Base-by-base conservation (phyloP, 129 eudicot genomes). In the Ambrosia artemisiifolia region DNA sequence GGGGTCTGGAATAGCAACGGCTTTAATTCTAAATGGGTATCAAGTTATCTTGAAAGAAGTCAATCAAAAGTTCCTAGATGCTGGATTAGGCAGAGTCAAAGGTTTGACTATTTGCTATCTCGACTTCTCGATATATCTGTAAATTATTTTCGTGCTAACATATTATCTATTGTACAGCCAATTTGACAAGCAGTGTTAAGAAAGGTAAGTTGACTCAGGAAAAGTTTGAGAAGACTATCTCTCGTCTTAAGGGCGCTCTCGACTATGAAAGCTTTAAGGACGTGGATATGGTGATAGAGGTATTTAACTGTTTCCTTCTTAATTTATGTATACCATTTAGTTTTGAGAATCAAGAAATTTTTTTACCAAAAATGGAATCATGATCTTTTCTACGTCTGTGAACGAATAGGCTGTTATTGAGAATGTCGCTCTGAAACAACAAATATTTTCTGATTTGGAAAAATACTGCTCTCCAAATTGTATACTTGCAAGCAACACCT, bases 1-100 rank as follows among this genome's bases (percentile, higher is more conserved):
- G 99, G 99, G 99, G 43, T 95, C 99, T 48, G 99, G 99, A 53
- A 95, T 95, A 79, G 99, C 99, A 62, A 95, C 99, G 9, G 96
- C 99, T 51, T 65, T 95, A 67, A 67, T 91, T 75, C 85, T 88
- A 32, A 83, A 88, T 71, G 86, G 83, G 28, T 95, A 88, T 77
- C 82, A 83, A 40, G 99, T 95, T 70, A 62, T 91, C 60, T 78
- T 91, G 43, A 95, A 95, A 88, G 99, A 95, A 88, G 95, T 95
- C 64, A 95, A 91, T 67, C 91, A 95, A 44, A 91, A 90, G 47
- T 90, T 95, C 71, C 80, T 95, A 68, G 85, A 95, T 28, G 90
- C 83, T 72, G 99, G 99, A 69, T 64, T 95, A 54, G 87, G 73
- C 44, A 77, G 99, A 91, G 94, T 95, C 74, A 88, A 85, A 95